Conservation (phyloP, 495 filamentous ascomycete species). For the Podospora pseudocomata region DNA sequence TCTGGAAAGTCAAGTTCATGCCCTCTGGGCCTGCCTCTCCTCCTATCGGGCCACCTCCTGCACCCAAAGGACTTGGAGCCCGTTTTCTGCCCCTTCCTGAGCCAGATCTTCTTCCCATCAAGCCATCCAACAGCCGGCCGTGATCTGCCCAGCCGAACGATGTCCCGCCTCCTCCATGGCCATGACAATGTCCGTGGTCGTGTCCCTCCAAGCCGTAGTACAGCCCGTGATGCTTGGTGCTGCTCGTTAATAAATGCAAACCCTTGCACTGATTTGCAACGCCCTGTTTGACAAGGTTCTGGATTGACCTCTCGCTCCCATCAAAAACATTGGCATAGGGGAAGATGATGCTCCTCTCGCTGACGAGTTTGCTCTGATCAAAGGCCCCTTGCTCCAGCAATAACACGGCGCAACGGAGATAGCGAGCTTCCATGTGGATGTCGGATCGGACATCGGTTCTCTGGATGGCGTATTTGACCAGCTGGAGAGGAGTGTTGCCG, state of each 20-base stretch:
- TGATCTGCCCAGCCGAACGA: conserved; percentile 8
- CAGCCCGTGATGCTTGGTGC: conserved; percentile 22
- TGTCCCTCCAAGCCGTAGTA: conserved; percentile 10
- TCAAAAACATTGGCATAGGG: conserved; percentile 32
- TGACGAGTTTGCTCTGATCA: conserved; percentile 36
- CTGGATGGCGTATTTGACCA: conserved; percentile 36
- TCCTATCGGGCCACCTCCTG: conserved; percentile 15
- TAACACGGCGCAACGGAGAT: conserved; percentile 33
- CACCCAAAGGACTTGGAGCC: neutral
- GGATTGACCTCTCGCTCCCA: conserved; percentile 31
- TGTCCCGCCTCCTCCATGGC: neutral
- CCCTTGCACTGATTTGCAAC: conserved; percentile 32
- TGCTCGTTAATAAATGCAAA: conserved; percentile 28
- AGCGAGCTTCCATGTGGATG: conserved; percentile 36
- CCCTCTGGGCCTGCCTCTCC: conserved; percentile 2
- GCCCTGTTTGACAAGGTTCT: conserved; percentile 29
- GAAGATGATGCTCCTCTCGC: conserved; percentile 29
- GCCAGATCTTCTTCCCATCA: neutral
- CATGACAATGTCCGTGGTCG: conserved; percentile 9
- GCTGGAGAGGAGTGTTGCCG: conserved; percentile 36
- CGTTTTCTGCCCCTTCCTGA: neutral
- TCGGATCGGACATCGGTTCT: conserved; percentile 35
- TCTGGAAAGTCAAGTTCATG: conserved; percentile 30
- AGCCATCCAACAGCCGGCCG: conserved; percentile 1
- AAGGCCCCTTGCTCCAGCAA: conserved; percentile 33